Evolutionary conservation across 371 early-diverging fungal genomes (phyloP).

Genomic region (Nematocida sp.): DNA sequence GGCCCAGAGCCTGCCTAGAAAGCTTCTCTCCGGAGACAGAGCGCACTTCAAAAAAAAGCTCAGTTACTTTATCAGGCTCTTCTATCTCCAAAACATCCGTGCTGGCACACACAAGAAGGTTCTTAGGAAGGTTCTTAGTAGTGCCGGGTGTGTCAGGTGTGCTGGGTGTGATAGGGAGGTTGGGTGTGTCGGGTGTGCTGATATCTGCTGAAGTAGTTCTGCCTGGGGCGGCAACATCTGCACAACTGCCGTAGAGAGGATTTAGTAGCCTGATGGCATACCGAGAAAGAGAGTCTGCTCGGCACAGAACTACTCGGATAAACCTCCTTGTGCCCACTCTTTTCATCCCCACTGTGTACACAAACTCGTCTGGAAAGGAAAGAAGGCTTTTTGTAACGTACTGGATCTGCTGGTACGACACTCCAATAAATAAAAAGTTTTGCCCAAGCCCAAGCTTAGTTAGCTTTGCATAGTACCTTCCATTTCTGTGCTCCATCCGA

Average conservation of each 20-base stretch:
- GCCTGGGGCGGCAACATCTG: not conserved
- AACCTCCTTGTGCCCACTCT: not conserved
- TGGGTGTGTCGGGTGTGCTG: not conserved
- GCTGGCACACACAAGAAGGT: not conserved
- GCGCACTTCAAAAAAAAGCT: slow-evolving; percentile 18
- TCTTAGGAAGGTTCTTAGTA: no score
- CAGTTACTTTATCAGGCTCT: slow-evolving; percentile 37
- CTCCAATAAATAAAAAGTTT: not conserved
- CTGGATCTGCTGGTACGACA: slow-evolving; percentile 12
- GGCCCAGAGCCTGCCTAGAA: no score
- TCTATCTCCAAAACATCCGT: not conserved
- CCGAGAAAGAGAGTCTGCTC: not conserved
- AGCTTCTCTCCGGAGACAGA: not conserved
- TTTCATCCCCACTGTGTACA: slow-evolving; percentile 26
- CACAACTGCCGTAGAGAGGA: slow-evolving; percentile 1
- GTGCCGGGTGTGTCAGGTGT: not conserved
- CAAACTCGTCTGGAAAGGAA: slow-evolving; percentile 20
- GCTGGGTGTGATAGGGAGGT: not conserved
- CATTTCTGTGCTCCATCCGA: slow-evolving; percentile 9
- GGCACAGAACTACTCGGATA: slow-evolving; percentile 25
- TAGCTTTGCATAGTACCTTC: not conserved
- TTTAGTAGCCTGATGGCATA: slow-evolving; percentile 25
- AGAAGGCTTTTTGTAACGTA: not conserved
- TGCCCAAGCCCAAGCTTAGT: not conserved
- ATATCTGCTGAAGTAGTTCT: not conserved